Evolutionary conservation across 2,329 filamentous ascomycete species (phyloP), one percentile per base, ranked within the genome.

Genomic region (Fusarium sp.): DNA sequence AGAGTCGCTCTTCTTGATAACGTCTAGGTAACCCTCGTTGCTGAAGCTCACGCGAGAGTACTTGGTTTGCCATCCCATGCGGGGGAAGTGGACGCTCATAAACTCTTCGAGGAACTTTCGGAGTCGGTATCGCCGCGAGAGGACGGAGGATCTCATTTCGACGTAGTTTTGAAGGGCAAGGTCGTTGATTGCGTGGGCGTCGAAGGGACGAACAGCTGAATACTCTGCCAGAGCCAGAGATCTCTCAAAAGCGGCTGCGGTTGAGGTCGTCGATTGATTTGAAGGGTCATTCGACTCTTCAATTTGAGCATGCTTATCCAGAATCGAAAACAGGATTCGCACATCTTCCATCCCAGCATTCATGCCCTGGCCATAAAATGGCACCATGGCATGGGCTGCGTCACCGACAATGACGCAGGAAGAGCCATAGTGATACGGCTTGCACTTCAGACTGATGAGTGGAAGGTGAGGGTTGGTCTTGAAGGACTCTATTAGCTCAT

Each of bases 311-410:
- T 95, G 87, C 74, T 90, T 89, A 82, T 98, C 95, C 1, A 98
- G 86, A 49, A 93, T 87, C 1, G 92, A 90, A 82, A 98, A 99
- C 1, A 99, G 89, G 6, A 97, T 91, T 9, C 93, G 91, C 14
- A 99, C 95, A 78, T 98, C 96, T 84, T 99, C 96, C 46, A 99
- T 90, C 1, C 96, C 96, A 0, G 96, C 93, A 79, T 99, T 99
- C 92, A 99, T 97, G 40, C 96, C 96, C 82, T 99, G 96, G 0
- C 96, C 96, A 81, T 98, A 99, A 83, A 99, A 99, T 0, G 96
- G 96, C 0, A 99, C 95, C 92, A 99, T 98, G 66, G 97, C 96
- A 81, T 99, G 96, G 0, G 96, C 95, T 9, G 96, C 95, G 80
- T 99, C 96, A 67, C 96, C 96, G 38, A 99, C 81, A 57, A 99